These are phyloP conservation scores for Ustilago esculenta DNA, from an alignment of 1,284 basidiomycete species.

Conservation along the genomic window DNA sequence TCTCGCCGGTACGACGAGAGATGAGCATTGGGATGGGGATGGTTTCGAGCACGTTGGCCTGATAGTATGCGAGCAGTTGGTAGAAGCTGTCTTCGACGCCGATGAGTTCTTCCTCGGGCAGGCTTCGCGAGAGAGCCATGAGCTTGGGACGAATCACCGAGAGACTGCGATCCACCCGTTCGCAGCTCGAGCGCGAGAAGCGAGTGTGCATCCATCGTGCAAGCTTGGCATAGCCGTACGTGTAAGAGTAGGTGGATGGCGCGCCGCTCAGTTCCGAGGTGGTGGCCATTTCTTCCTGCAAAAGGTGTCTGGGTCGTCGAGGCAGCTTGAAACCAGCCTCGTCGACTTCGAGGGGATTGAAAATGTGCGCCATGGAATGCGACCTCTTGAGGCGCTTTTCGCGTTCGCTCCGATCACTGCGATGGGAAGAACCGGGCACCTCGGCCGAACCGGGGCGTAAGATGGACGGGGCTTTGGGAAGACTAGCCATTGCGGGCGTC, in stretches of 20 bases:
- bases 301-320: conserved; percentile 20
- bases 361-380: conserved; percentile 4
- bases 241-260: conserved; percentile 28
- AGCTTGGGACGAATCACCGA: conserved; percentile 32
- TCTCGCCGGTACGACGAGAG: conserved; percentile 40
- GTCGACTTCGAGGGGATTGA: conserved; percentile 10
- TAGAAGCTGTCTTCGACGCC: conserved; percentile 38
- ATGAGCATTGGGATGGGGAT: conserved; percentile 41
- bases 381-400: conserved; percentile 6
- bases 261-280: conserved; percentile 32
- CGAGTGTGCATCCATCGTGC: conserved; percentile 49
- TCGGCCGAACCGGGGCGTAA: conserved; percentile 21
- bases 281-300: conserved; percentile 41
- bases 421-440: neutral
- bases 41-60: conserved; percentile 37
- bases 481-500: conserved; percentile 33
- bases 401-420: neutral
- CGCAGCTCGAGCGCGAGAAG: conserved; percentile 28
- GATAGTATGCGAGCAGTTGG: conserved; percentile 31
- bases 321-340: conserved; percentile 31
- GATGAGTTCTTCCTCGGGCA: conserved; percentile 41
- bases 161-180: conserved; percentile 34
- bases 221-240: conserved; percentile 49
- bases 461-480: conserved; percentile 23
- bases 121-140: conserved; percentile 29